Evolutionary conservation across 352 stramenopile species (phyloP), one percentile per base, ranked within the genome.

Genomic region (Pythium chondricola): DNA sequence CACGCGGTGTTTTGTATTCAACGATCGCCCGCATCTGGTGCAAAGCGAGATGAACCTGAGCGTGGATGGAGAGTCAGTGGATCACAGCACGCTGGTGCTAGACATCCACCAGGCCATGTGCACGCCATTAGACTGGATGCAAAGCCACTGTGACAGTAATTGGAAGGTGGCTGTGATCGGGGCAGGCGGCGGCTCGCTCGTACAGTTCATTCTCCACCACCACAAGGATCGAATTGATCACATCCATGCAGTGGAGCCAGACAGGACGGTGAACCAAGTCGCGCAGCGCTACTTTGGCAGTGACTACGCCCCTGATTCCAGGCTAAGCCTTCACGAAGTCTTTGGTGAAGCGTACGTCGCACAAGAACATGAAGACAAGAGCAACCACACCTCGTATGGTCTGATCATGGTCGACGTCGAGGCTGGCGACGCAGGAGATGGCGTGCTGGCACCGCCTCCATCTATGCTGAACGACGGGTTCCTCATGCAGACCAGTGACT

Each of bases 1-100:
- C 3, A 74, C 75, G 27, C 69, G 80, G 20, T 84, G 67, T 25
- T 85, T 88, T 25, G 66, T 89, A 42, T 92, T 89, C 52, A 85
- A 76, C 18, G 63, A 89, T 37, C 71, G 80, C 6, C 53, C 84
- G 30, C 71, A 87, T 32, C 61, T 92, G 43, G 71, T 77, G 9
- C 80, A 92, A 54, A 89, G 75, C 16, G 80, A 92, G 49, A 71
- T 92, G 18, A 41, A 59, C 2, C 31, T 92, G 3, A 41, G 57
- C 25, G 1, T 22, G 16, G 25, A 46, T 25, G 38, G 35, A 13
- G 25, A 43, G 8, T 18, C 14, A 8, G 51, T 88, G 14, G 71
- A 89, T 56, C 67, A 65, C 2, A 66, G 39, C 7, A 37, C 38
- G 4, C 59, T 92, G 24, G 57, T 67, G 44, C 67, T 92, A 6